Evolutionary conservation across 345 rosid genomes (phyloP).

Genomic region (Melaleuca alternifolia): DNA sequence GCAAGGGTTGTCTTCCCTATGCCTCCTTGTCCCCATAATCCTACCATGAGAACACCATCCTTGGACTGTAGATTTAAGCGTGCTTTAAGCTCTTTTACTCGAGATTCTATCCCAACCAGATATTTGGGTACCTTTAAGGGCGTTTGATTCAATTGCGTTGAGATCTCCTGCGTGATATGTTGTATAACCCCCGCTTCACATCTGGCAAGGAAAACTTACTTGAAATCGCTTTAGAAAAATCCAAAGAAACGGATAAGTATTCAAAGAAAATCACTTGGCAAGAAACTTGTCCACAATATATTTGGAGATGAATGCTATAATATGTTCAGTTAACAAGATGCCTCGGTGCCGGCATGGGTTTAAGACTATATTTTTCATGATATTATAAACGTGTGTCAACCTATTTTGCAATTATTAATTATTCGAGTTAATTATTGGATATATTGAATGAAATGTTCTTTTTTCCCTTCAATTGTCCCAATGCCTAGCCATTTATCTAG

Average conservation of each 20-base stretch:
- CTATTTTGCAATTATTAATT: no score
- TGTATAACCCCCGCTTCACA: background rate
- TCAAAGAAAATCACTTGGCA: no score
- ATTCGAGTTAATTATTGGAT: no score
- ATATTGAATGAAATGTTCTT: no score
- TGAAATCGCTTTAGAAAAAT: background rate
- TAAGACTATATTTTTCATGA: no score
- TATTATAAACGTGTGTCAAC: no score
- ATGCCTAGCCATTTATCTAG: no score
- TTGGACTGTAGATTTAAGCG: background rate
- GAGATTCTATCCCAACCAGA: constrained; percentile 20
- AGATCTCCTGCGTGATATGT: background rate
- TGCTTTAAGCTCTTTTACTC: constrained; percentile 1
- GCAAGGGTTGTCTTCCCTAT: constrained; percentile 48
- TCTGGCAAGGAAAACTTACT: background rate
- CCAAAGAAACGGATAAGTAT: background rate
- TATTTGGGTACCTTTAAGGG: background rate
- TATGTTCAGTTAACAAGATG: no score
- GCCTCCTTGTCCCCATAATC: constrained; percentile 40
- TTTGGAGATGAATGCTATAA: no score
- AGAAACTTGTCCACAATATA: no score
- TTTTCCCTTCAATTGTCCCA: no score
- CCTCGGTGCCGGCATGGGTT: no score
- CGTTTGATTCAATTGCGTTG: background rate
- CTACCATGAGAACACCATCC: constrained; percentile 16